A percentile compares a stretch with the other conserved stretches of the same genome.
Conservation (phyloP, 2,329 filamentous ascomycete genomes). For the Fusarium setosum region DNA sequence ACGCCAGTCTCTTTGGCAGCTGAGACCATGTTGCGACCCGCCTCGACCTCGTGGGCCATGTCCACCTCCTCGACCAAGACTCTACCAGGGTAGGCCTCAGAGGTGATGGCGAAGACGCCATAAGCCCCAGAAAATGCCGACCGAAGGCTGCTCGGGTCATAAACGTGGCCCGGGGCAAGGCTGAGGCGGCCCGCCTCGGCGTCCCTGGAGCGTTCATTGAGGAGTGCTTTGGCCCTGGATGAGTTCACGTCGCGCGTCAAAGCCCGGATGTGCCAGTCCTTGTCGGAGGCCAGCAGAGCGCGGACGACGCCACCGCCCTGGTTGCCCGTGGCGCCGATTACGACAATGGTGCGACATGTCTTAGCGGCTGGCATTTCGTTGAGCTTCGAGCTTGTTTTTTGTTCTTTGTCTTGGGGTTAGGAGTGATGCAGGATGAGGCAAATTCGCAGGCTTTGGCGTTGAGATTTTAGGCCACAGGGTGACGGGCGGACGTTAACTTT, state of each 20-base stretch:
- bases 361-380: background rate
- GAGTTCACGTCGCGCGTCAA: background rate
- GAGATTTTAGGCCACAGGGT: background rate
- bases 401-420: background rate
- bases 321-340: background rate
- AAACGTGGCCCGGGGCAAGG: slow-evolving; percentile 2
- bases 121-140: slow-evolving; percentile 5
- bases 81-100: slow-evolving; percentile 9
- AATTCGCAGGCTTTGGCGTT: background rate
- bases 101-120: slow-evolving; percentile 22
- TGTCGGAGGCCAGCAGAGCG: background rate
- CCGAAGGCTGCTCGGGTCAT: slow-evolving; percentile 12
- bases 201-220: background rate
- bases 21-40: slow-evolving; percentile 20
- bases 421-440: background rate
- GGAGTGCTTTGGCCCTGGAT: background rate
- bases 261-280: background rate
- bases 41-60: slow-evolving; percentile 15
- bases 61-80: slow-evolving; percentile 12
- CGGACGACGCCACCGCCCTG: background rate
- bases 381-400: background rate
- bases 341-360: background rate
- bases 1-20: slow-evolving; percentile 15
- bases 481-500: background rate
- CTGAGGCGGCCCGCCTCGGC: background rate